Evolutionary conservation across 139 green algal species (phyloP).

Genomic region (Ulvella scutata): DNA sequence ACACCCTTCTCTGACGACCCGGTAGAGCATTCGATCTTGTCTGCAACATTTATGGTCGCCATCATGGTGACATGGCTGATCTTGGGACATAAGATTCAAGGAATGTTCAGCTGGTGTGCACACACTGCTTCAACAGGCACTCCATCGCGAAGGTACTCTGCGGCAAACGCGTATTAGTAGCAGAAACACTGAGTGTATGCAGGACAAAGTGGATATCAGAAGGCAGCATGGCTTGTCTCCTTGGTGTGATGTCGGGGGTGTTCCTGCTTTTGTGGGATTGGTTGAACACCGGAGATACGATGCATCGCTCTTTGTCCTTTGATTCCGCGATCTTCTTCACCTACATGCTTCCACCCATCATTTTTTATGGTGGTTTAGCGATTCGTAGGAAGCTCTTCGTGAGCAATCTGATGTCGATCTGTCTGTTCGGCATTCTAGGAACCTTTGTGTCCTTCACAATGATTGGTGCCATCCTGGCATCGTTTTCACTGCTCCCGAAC

Average conservation of each 20-base stretch:
- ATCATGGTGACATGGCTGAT: not conserved
- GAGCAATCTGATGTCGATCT: constrained; percentile 56
- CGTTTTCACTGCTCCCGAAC: not conserved
- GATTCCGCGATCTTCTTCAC: constrained; percentile 41
- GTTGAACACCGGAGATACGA: constrained; percentile 12
- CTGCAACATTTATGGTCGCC: not conserved
- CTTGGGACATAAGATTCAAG: not conserved
- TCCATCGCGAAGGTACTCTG: too few species aligned
- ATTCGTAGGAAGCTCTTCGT: constrained; percentile 81
- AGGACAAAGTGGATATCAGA: constrained; percentile 27
- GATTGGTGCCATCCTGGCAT: constrained; percentile 16
- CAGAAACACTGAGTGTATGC: not conserved
- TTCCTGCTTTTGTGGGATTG: constrained; percentile 16
- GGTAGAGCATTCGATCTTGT: not conserved
- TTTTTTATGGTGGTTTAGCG: constrained; percentile 61
- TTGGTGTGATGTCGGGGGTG: constrained; percentile 21
- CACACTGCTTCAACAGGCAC: too few species aligned
- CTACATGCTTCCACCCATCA: constrained; percentile 68
- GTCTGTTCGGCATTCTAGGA: constrained; percentile 42
- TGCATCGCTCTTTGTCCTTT: constrained; percentile 28
- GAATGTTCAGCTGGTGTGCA: not conserved
- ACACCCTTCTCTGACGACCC: not conserved
- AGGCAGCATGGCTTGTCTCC: constrained; percentile 23
- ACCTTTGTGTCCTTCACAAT: constrained; percentile 49
- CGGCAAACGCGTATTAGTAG: too few species aligned